Evolutionary conservation across 352 stramenopile species (phyloP).

Genomic region (Globisporangium iwayamae): DNA sequence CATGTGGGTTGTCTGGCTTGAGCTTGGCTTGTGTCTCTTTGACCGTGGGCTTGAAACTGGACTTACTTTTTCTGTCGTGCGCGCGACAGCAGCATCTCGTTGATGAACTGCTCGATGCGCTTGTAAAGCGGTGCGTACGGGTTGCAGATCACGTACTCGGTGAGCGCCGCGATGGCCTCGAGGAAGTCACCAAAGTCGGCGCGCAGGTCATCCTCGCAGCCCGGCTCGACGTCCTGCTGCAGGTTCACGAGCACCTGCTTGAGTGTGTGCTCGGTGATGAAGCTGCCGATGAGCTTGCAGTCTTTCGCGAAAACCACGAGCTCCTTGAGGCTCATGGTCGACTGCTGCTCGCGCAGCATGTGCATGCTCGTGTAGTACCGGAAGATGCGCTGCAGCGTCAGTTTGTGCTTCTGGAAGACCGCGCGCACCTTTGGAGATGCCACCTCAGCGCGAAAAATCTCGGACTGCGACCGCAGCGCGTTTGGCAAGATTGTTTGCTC

Average conservation of each 20-base stretch:
- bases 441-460: slow-evolving; percentile 75
- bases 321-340: slow-evolving; percentile 58
- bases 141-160: slow-evolving; percentile 77
- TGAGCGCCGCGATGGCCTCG: slow-evolving; percentile 67
- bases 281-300: slow-evolving; percentile 72
- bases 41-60: background rate
- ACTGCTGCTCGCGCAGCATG: slow-evolving; percentile 65
- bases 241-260: slow-evolving; percentile 76
- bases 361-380: slow-evolving; percentile 83
- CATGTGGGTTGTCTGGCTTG: background rate
- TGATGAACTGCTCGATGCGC: slow-evolving; percentile 73
- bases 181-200: slow-evolving; percentile 69
- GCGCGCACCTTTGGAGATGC: slow-evolving; percentile 60
- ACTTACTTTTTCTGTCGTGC: slow-evolving; percentile 67
- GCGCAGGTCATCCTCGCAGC: slow-evolving; percentile 38
- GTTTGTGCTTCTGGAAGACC: slow-evolving; percentile 75
- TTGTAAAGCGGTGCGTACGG: slow-evolving; percentile 76
- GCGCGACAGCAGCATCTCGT: slow-evolving; percentile 66
- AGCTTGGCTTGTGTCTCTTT: background rate
- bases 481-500: slow-evolving; percentile 64
- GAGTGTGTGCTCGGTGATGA: slow-evolving; percentile 74
- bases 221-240: slow-evolving; percentile 46
- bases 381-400: slow-evolving; percentile 64
- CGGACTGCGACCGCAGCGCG: slow-evolving; percentile 62
- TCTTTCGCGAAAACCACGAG: slow-evolving; percentile 64